A percentile compares a stretch with the other conserved stretches of the same genome.
phyloP scores from a whole-genome alignment of 129 eudicot species.

The Silybum marianum region DNA sequence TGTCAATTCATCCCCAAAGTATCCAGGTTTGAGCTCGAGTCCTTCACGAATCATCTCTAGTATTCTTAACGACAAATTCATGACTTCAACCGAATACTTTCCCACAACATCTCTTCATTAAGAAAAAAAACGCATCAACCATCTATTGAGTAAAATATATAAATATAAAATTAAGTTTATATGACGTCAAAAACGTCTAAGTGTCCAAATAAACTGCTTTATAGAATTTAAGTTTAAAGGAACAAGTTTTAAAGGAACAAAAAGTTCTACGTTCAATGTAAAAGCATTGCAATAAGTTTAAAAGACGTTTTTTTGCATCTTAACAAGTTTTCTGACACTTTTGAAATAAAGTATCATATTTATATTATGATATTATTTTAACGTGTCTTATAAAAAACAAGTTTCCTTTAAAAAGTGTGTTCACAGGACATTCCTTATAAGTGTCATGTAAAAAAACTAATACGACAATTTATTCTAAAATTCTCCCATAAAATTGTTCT shows the following conservation, averaged over 20 bases:
- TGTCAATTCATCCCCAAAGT: constrained; percentile 34
- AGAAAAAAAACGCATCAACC: background rate
- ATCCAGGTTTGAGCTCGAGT: constrained; percentile 49
- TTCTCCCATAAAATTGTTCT: background rate
- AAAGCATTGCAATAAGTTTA: background rate
- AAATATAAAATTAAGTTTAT: background rate
- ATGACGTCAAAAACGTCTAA: too few species aligned
- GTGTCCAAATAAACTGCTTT: too few species aligned
- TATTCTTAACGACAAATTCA: constrained; percentile 42
- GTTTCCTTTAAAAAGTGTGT: too few species aligned
- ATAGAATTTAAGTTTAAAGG: too few species aligned
- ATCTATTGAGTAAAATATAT: background rate
- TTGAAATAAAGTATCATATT: too few species aligned
- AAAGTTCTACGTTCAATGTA: too few species aligned
- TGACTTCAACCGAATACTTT: constrained; percentile 34
- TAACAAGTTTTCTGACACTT: background rate
- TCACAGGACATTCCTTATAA: background rate
- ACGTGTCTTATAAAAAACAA: background rate
- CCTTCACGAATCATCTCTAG: constrained; percentile 53
- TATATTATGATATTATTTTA: too few species aligned
- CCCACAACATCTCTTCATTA: constrained; percentile 37
- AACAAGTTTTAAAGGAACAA: too few species aligned
- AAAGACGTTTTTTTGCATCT: background rate
- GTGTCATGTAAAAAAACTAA: too few species aligned
- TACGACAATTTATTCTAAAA: background rate